Evolutionary conservation across 495 filamentous ascomycete genomes (phyloP), one percentile per base, ranked within the genome.

Genomic region (Sordaria brevicollis): DNA sequence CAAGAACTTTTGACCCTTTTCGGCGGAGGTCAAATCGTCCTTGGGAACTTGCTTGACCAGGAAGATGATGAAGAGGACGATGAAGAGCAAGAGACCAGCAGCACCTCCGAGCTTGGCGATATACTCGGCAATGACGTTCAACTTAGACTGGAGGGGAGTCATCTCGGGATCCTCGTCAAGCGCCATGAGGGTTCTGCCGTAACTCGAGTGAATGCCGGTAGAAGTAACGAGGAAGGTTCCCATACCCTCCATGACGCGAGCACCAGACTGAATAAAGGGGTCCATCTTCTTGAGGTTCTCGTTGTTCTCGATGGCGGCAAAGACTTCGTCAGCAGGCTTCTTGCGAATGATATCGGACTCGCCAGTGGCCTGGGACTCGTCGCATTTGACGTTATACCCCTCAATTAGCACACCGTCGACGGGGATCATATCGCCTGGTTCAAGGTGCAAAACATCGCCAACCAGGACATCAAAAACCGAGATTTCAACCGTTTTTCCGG

Each of bases 61-160:
- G 77, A 97, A 98, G 74, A 93, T 89, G 85, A 97, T 96, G 80
- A 97, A 92, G 9, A 96, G 85, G n/a, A 97, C 92, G 66, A 94
- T 80, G 76, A 98, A 97, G 35, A 97, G 82, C 19, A 97, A 82
- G 36, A 94, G 83, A 71, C 92, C 94, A 69, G 93, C 89, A 67
- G 91, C 90, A 71, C 88, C 88, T 80, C 94, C 94, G 29, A 97
- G 87, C 78, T 97, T 97, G 15, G 94, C 94, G 68, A 98, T 97
- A 74, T 93, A 93, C 76, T 95, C 92, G 43, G 94, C 94, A 67
- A 98, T 86, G 39, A 91, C 83, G 74, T 96, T 96, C 72, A 98
- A 85, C 80, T 98, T 98, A 7, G 89, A 90, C 79, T 98, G 94
- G 41, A 98, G 83, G n/a, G 94, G 94, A 10, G 94, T 98, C 11